These are phyloP conservation scores for Chloromonas sp. DNA, from an alignment of 163 green algal species.

Conservation along the genomic window DNA sequence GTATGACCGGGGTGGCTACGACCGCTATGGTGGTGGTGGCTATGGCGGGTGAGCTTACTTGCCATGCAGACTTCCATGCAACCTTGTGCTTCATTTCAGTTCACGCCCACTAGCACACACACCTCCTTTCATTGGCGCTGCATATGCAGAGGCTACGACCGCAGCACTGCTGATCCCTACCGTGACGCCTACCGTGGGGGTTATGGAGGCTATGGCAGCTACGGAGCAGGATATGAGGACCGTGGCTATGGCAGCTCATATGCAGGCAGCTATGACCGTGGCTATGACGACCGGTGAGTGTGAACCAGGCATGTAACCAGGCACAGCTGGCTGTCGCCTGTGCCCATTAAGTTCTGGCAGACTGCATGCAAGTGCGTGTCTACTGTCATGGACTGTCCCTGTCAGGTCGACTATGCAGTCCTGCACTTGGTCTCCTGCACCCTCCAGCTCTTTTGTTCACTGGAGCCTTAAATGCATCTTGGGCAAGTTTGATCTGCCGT, in stretches of 20 bases:
- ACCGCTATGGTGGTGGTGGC: not conserved
- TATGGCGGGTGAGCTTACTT: not conserved
- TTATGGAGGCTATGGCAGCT: not conserved
- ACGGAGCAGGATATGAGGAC: not conserved
- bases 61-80: too few species aligned
- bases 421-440: too few species aligned
- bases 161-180: too few species aligned
- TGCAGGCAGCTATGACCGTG: not conserved
- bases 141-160: too few species aligned
- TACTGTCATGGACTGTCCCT: not conserved
- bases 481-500: not conserved
- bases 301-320: not conserved
- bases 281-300: not conserved
- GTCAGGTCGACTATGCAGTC: not conserved
- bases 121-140: too few species aligned
- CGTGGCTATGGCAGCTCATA: not conserved
- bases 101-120: too few species aligned
- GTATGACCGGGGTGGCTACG: constrained; percentile 22
- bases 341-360: not conserved
- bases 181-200: not conserved
- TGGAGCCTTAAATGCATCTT: too few species aligned
- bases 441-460: too few species aligned
- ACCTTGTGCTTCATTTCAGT: too few species aligned
- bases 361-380: not conserved
- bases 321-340: not conserved